A percentile compares a stretch with the other conserved stretches of the same genome.
These are phyloP conservation scores for Vaccinium myrtillus DNA, from an alignment of 148 eudicot genomes.

Conservation along the genomic window DNA sequence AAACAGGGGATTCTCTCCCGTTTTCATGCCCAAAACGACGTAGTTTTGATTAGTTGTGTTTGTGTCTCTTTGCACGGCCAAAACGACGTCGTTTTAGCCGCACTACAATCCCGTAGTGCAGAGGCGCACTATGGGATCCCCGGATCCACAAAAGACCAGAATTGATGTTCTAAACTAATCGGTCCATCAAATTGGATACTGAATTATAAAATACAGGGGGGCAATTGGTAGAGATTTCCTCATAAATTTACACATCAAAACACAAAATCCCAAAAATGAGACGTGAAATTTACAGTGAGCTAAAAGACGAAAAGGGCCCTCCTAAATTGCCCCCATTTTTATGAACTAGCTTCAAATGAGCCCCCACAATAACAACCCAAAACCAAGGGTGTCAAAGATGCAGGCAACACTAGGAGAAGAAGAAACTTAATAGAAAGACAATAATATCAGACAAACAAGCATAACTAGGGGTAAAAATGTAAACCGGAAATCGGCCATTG, in stretches of 20 bases:
- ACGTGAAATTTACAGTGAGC: not conserved
- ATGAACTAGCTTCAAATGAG: not conserved
- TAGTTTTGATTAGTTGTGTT: too few species aligned
- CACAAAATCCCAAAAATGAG: not conserved
- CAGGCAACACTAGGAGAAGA: not conserved
- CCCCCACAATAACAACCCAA: not conserved
- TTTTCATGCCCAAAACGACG: too few species aligned
- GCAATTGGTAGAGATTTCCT: not conserved
- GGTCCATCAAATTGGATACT: too few species aligned
- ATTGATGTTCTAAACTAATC: too few species aligned
- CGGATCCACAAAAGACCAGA: too few species aligned
- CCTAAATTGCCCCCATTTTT: not conserved
- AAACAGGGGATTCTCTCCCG: too few species aligned
- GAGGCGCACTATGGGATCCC: too few species aligned
- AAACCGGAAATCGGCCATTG: not conserved
- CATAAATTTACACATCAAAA: not conserved
- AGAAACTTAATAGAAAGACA: not conserved
- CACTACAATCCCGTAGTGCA: too few species aligned
- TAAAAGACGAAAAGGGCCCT: not conserved
- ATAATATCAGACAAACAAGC: not conserved
- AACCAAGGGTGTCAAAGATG: not conserved
- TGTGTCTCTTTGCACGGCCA: too few species aligned
- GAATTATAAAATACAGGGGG: too few species aligned
- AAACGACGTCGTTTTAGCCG: too few species aligned
- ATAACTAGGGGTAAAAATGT: constrained; percentile 13